Evolutionary conservation across 768 basidiomycete species (phyloP).

Genomic region (Rhodotorula kratochvilovae): DNA sequence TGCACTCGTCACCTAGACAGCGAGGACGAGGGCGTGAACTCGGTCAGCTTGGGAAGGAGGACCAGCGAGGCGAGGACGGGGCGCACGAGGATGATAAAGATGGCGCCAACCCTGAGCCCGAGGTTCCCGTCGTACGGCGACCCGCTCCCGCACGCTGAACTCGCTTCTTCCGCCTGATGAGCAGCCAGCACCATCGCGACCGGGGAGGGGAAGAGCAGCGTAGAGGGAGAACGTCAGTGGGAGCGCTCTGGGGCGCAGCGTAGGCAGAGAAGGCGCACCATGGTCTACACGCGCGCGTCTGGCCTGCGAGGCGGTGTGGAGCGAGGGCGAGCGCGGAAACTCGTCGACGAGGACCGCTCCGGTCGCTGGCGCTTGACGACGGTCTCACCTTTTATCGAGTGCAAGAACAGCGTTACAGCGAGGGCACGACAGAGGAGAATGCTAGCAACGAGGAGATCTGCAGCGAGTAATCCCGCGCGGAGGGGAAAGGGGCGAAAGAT

Average conservation of each 20-base stretch:
- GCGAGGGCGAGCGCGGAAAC: too few relatives aligned
- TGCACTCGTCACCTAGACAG: slow-evolving; percentile 5
- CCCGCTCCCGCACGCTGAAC: not conserved
- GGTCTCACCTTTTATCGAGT: too few relatives aligned
- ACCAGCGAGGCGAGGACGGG: not conserved
- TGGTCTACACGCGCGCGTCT: too few relatives aligned
- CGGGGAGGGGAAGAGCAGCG: not conserved
- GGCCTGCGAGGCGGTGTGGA: too few relatives aligned
- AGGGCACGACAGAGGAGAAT: not conserved
- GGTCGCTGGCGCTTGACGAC: too few relatives aligned
- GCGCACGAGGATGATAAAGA: slow-evolving; percentile 39
- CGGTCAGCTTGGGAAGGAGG: not conserved
- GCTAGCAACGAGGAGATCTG: not conserved
- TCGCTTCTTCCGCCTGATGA: not conserved
- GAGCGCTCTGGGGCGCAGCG: not conserved
- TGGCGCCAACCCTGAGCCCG: not conserved
- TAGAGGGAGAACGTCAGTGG: too few relatives aligned
- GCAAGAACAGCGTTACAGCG: not conserved
- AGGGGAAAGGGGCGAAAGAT: too few relatives aligned
- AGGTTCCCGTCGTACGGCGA: slow-evolving; percentile 4
- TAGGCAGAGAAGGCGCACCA: not conserved
- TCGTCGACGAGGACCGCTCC: too few relatives aligned
- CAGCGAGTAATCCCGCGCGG: too few relatives aligned
- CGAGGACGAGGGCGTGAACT: not conserved
- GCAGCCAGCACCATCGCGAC: not conserved